Evolutionary conservation across 176 grass and related monocot species (phyloP), one percentile per base, ranked within the genome.

Genomic region (Coix lacrymajobi): DNA sequence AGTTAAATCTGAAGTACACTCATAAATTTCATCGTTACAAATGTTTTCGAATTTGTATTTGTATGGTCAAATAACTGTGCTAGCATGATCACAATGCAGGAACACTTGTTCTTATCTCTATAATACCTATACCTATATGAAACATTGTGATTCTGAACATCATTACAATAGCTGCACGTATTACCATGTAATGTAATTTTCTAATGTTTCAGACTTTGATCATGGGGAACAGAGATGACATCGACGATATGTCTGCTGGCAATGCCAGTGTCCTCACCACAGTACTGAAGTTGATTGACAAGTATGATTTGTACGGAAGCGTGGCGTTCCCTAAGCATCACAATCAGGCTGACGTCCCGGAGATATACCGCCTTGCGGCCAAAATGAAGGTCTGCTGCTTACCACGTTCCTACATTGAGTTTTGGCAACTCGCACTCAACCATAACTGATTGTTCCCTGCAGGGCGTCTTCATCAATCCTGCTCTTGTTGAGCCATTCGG

Each of bases 391-490:
- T 93, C 31, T 49, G 34, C 2, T 56, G 2, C 56, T 19, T 65
- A 17, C 68, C 71, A 80, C 28, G 29, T 70, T 22, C 12, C 34
- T 45, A 48, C 3, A 82, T 58, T 78, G 66, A 57, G 16, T 24
- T 89, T 66, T 65, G 39, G 5, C 16, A 52, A 71, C 62, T 64
- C 43, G 58, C 54, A 11, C 86, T 78, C 28, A 76, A 38, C 1
- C 16, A 46, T 30, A 44, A 29, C 39, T 66, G 11, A 9, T 12
- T 49, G 34, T 62, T 66, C 22, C 13, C 31, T 88, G 38, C 79
- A 96, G 96, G 96, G 96, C 44, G 96, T 98, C 63, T 98, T 98
- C 76, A 98, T 98, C 71, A 98, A 98, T 85, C 93, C 96, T 70
- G 96, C 96, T 88, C 93, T 98, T 16, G 96, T 98, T 14, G 96